Base-by-base conservation (phyloP, 495 filamentous ascomycete genomes). In the Aspergillus leporis region DNA sequence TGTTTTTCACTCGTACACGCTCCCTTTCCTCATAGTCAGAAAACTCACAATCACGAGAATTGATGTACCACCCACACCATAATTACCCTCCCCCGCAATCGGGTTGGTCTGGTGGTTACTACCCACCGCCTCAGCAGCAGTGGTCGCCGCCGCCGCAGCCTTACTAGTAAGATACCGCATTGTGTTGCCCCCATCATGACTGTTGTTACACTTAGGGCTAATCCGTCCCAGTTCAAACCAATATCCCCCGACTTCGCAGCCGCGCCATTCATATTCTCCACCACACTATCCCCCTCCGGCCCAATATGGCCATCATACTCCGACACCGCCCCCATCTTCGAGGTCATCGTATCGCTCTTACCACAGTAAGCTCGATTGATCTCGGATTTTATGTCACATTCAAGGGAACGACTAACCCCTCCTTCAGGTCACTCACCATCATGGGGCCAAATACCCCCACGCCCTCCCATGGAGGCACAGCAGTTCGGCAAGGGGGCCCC, bases 401-500 rank as follows among this genome's bases (percentile, higher is more conserved):
- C 14, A 36, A 9, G 9, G 10, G 28, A 16, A 5, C 36, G 8
- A 19, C 36, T 62, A 40, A 47, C 32, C 16, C 22, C 30, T 22
- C 4, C 9, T 0, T 8, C 25, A 70, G 65, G 47, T 19, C 49
- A 55, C 23, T 59, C 67, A 4, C 58, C 53, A n/a, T 58, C 65
- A 58, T 62, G 61, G 62, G 45, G 38, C 38, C 61, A 69, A 28
- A 51, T 72, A 25, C 70, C 75, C 3, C 75, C 72, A 10, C 59
- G 65, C 8, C 81, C 81, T 4, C 79, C 81, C 14, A 65, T 69
- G 55, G 68, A 54, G 25, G 57, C 61, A 19, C 79, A 80, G 67
- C 65, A 79, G 59, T 98, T 97, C 65, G 89, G 90, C 19, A 72
- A 79, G 23, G 92, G 91, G 36, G 92, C 92, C 18, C 89, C 92